phyloP scores from a whole-genome alignment of 768 basidiomycete genomes.

The Leccinum variicolor region DNA sequence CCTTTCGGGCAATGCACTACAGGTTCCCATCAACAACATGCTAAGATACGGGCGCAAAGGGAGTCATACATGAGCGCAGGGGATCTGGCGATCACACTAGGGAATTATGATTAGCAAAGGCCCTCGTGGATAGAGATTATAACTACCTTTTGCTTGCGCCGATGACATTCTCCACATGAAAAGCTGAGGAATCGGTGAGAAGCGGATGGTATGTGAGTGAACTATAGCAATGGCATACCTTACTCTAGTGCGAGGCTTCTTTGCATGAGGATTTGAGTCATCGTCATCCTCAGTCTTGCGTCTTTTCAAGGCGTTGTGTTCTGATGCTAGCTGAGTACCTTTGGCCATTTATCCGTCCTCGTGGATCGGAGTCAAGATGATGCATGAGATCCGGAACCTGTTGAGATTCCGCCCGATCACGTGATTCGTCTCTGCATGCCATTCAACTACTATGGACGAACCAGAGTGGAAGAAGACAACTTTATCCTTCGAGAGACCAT shows the following conservation, averaged over 20 bases:
- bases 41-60: constrained; percentile 1
- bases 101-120: constrained; percentile 15
- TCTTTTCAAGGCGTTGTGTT: constrained; percentile 45
- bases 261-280: constrained; percentile 39
- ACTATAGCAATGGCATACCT: constrained; percentile 48
- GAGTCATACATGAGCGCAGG: constrained; percentile 73
- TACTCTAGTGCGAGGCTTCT: constrained; percentile 71
- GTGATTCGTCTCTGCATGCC: constrained; percentile 19
- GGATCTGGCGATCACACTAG: constrained; percentile 82
- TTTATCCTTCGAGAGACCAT: constrained; percentile 74
- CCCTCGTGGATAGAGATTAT: constrained; percentile 10
- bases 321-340: constrained; percentile 19
- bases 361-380: constrained; percentile 32
- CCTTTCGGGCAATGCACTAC: constrained; percentile 81
- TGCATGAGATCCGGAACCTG: constrained; percentile 4
- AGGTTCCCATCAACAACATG: constrained; percentile 13
- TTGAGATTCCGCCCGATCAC: constrained; percentile 17
- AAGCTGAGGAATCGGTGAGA: constrained; percentile 45
- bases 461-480: constrained; percentile 57
- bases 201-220: constrained; percentile 1
- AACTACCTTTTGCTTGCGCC: constrained; percentile 79
- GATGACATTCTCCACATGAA: constrained; percentile 85
- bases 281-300: constrained; percentile 67
- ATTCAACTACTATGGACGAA: constrained; percentile 11
- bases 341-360: constrained; percentile 31